phyloP scores from a whole-genome alignment of 129 eudicot genomes.

The Flaveria robusta region DNA sequence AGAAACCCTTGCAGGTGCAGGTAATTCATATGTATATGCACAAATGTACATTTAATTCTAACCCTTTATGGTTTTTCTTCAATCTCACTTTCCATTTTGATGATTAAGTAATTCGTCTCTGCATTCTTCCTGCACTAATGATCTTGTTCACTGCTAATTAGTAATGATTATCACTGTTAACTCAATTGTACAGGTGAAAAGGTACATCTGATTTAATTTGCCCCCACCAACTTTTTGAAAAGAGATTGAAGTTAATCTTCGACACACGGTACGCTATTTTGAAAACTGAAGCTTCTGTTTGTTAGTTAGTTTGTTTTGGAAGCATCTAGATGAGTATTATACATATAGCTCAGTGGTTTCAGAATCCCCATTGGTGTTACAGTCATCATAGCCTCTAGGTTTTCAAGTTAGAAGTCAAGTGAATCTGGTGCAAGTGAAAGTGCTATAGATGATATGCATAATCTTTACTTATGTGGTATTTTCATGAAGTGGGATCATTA shows the following conservation, averaged over 20 bases:
- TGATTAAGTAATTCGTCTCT: not conserved
- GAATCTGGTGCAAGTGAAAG: not conserved
- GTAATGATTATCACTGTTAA: slow-evolving; percentile 5
- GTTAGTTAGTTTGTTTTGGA: not conserved
- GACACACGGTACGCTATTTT: not conserved
- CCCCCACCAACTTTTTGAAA: not conserved
- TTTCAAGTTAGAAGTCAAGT: not conserved
- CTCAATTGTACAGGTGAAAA: slow-evolving; percentile 2
- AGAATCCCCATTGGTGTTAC: not conserved
- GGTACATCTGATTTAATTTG: slow-evolving; percentile 19
- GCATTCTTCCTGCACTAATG: not conserved
- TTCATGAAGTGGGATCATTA: not conserved
- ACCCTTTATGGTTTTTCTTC: too few relatives aligned
- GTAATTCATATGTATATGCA: not conserved
- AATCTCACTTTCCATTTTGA: not conserved
- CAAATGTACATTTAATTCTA: too few relatives aligned
- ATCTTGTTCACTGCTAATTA: slow-evolving; percentile 7
- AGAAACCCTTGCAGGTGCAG: not conserved
- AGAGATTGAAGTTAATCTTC: not conserved
- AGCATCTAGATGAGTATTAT: not conserved
- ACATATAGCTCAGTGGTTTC: not conserved
- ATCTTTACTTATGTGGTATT: not conserved
- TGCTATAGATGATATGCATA: not conserved
- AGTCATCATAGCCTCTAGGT: not conserved
- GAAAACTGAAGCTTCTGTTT: not conserved